Base-by-base conservation (phyloP, 768 basidiomycete species). In the Strobilomyces dryophilus region DNA sequence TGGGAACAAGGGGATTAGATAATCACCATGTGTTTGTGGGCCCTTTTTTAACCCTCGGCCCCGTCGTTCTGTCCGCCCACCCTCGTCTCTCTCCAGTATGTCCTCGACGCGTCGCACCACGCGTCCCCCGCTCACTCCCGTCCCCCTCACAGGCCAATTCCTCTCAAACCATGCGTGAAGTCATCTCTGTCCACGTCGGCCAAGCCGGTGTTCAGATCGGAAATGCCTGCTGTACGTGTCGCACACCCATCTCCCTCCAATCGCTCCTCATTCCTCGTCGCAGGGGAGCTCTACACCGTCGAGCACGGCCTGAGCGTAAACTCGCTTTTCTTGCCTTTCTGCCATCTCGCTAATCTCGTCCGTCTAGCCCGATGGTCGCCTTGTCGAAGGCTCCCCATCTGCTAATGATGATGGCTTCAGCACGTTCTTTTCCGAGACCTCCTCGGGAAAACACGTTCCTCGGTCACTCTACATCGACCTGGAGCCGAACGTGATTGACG, bases 361-460 rank as follows among this genome's bases (percentile, higher is more conserved):
- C 27, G 34, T 60, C 17, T 63, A 98, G 95, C 92, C 95, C 59
- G 95, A 98, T 71, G 95, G 95, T 69, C 92, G 95, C 66, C 79
- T 97, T 59, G 74, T 82, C 54, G 89, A 91, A 62, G 81, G 81
- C 53, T 85, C 91, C 12, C 82, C 85, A 40, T 85, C 87, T 48
- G 74, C 78, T 54, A 82, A 81, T 62, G 89, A 93, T 63, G 87
- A 83, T 74, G 97, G 97, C 66, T 98, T 99, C 83, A 91, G 87
- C 72, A 99, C 97, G 59, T 99, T 99, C 81, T 99, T 99, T 79
- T 95, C 93, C 35, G 97, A 99, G 80, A 98, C 95, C 5, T 83
- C 85, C 31, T 86, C 92, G 49, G 95, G 95, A 57, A 97, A 97
- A 78, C 89, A 97, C 73, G 95, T 98, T 54, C 97, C 97, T 47